Evolutionary conservation across 495 filamentous ascomycete genomes (phyloP), one percentile per base, ranked within the genome.

Genomic region (Recurvomyces mirabilis): DNA sequence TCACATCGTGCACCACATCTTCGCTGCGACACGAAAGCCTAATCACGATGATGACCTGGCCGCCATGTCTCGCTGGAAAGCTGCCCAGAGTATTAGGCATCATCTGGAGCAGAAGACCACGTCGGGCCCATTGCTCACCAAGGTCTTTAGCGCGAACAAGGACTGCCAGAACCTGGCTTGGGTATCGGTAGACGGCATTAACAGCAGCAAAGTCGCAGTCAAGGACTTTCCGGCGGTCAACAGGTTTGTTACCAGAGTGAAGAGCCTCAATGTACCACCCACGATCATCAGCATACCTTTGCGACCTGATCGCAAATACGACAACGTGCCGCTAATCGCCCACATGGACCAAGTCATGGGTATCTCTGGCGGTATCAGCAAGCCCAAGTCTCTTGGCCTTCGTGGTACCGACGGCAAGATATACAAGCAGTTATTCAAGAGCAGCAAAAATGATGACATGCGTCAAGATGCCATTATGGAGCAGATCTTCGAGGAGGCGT

Each of bases 381-480:
- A 82, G 9, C 91, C 91, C 1, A 99, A 96, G 60, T 84, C 94
- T 43, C 75, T 95, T 40, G 84, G 83, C 2, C 82, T 79, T 13
- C 60, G 83, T 32, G 84, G 75, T 1, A 79, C 70, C 21, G 73
- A 94, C 63, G 91, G 91, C 7, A 57, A 69, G 23, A 72, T 69
- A 18, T 94, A 81, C 62, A 94, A 87, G 64, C 85, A 94, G 60
- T 68, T 96, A 49, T 80, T 91, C 58, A 99, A 99, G 66, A 82
- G 84, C 54, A 86, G 88, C 21, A 87, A 84, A 50, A 88, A 96
- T 60, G 91, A 98, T 56, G 91, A 98, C 56, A 72, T 99, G 11
- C 82, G 91, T n/a, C 91, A 99, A 65, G 91, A 99, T 57, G 86
- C 91, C 14, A 99, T 99, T 65, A 99, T 99, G 93, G 93, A 96